A percentile compares a stretch with the other conserved stretches of the same genome.
These are phyloP conservation scores for Cucumis sativus DNA, from an alignment of 306 rosid genomes.

Conservation along the genomic window DNA sequence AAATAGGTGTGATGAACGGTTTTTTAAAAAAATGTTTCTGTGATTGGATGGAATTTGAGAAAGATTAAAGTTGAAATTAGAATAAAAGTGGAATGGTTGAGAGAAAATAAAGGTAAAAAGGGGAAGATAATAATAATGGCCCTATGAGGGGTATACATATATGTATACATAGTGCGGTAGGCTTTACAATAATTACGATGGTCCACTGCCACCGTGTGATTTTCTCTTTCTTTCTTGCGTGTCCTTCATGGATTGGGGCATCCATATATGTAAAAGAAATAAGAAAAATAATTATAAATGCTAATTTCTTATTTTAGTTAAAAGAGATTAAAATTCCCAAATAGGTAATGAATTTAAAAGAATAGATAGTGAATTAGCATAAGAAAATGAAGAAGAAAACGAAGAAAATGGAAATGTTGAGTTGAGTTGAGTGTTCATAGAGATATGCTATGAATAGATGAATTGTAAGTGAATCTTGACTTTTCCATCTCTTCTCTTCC, in stretches of 20 bases:
- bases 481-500: background rate
- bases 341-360: background rate
- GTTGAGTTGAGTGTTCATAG: background rate
- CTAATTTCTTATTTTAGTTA: no score
- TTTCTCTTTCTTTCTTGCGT: background rate
- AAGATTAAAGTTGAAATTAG: no score
- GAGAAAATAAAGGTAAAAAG: background rate
- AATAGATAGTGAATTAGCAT: no score
- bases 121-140: background rate
- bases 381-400: no score
- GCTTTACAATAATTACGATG: conserved; percentile 6
- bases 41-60: no score
- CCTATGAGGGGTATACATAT: background rate
- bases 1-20: no score
- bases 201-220: background rate
- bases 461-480: conserved; percentile 4
- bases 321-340: no score
- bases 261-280: background rate
- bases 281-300: background rate
- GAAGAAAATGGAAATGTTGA: no score
- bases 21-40: no score
- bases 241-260: background rate
- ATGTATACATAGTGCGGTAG: background rate
- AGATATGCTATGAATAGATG: background rate
- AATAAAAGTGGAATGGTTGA: background rate